These are phyloP conservation scores for Geoglossum glabrum DNA, from an alignment of 495 filamentous ascomycete genomes.

Conservation along the genomic window DNA sequence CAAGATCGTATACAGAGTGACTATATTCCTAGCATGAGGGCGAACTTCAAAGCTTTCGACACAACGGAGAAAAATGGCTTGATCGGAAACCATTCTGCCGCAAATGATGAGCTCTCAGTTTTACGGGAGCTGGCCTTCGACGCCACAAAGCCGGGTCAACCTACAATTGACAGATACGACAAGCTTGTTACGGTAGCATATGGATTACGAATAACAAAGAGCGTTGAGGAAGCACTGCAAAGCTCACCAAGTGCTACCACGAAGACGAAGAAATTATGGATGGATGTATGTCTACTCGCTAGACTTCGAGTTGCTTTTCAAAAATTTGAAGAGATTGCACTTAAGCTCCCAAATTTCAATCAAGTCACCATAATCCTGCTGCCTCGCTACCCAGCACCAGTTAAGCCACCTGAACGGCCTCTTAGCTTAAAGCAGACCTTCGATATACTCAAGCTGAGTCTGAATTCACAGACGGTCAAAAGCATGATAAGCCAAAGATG, in stretches of 20 bases:
- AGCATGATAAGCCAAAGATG: background rate
- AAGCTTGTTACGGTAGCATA: no score
- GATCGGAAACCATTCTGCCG: slow-evolving; percentile 3
- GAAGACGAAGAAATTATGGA: slow-evolving; percentile 13
- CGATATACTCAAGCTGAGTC: slow-evolving; percentile 12
- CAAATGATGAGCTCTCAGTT: no score
- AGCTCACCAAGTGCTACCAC: slow-evolving; percentile 13
- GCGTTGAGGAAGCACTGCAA: slow-evolving; percentile 12
- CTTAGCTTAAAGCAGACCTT: slow-evolving; percentile 15
- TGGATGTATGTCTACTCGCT: slow-evolving; percentile 14
- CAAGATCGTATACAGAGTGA: slow-evolving; percentile 12
- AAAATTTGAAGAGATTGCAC: slow-evolving; percentile 14
- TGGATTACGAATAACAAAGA: slow-evolving; percentile 10
- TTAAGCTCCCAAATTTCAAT: slow-evolving; percentile 14
- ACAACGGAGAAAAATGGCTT: slow-evolving; percentile 6
- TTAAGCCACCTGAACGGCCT: slow-evolving; percentile 11
- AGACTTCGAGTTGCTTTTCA: slow-evolving; percentile 15
- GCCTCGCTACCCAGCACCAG: slow-evolving; percentile 8
- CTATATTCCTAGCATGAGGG: slow-evolving; percentile 15
- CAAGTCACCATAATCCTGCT: slow-evolving; percentile 13
- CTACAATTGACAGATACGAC: no score
- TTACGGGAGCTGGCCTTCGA: no score
- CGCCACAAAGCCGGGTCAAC: no score
- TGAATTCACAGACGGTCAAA: slow-evolving; percentile 11
- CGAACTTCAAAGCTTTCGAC: slow-evolving; percentile 13